Conservation (phyloP, 2,329 filamentous ascomycete species). For the Pseudogymnoascus sp. region DNA sequence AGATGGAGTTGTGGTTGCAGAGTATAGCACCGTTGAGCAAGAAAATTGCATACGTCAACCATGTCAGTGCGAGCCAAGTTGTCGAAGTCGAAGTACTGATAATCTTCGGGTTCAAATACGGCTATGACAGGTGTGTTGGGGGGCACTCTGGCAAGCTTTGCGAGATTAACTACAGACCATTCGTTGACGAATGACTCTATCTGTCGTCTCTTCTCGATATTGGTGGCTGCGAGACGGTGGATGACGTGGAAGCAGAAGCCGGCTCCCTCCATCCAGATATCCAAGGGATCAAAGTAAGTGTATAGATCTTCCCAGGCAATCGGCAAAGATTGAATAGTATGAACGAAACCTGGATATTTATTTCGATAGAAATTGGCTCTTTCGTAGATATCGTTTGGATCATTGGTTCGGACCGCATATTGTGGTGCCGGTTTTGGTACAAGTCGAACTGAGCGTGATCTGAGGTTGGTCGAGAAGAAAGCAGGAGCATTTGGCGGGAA, state of each 20-base stretch:
- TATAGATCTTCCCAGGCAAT: slow-evolving; percentile 24
- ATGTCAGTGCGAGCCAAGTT: neutral
- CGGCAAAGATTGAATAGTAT: slow-evolving; percentile 14
- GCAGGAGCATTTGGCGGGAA: slow-evolving; percentile 14
- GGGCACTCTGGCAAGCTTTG: slow-evolving; percentile 1
- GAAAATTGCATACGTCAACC: neutral
- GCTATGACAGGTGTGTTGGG: neutral
- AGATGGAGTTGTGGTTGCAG: neutral
- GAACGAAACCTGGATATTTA: slow-evolving; percentile 14
- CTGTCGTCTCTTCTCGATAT: neutral
- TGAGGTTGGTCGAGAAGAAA: slow-evolving; percentile 19
- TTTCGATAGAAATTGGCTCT: slow-evolving; percentile 14
- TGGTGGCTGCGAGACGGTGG: slow-evolving; percentile 16
- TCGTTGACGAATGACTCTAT: slow-evolving; percentile 2
- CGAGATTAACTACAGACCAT: neutral
- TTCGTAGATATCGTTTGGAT: slow-evolving; percentile 11
- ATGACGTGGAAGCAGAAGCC: slow-evolving; percentile 27
- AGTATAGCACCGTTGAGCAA: neutral
- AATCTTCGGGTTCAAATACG: neutral
- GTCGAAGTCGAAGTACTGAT: neutral
- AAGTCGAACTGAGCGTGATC: slow-evolving; percentile 13
- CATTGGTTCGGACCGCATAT: slow-evolving; percentile 14
- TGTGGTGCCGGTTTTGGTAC: slow-evolving; percentile 6
- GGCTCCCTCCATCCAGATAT: slow-evolving; percentile 25
- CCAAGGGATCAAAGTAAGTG: slow-evolving; percentile 28